phyloP scores from a whole-genome alignment of 1,284 basidiomycete genomes.

The Trichosporon sp. region DNA sequence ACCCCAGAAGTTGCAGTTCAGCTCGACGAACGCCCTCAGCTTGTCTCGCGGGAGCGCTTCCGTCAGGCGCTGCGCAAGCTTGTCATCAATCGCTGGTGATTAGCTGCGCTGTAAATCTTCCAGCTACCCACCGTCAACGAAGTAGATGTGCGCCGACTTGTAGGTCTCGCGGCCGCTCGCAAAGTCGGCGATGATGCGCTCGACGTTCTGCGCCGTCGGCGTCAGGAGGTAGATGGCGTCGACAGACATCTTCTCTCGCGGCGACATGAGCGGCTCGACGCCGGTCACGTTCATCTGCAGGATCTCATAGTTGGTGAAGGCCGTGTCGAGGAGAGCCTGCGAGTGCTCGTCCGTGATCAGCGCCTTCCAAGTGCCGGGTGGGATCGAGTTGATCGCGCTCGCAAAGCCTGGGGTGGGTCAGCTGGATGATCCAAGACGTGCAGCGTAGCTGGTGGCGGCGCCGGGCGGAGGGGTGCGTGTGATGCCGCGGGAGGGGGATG shows the following conservation, averaged over 20 bases:
- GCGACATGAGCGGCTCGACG: conserved; percentile 51
- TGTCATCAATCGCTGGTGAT: conserved; percentile 54
- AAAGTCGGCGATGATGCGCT: conserved; percentile 85
- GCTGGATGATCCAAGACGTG: not conserved
- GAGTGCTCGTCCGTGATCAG: conserved; percentile 92
- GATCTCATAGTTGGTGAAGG: conserved; percentile 89
- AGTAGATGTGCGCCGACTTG: conserved; percentile 85
- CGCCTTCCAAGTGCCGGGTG: conserved; percentile 86
- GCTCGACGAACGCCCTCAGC: conserved; percentile 68
- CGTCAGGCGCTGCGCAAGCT: conserved; percentile 67
- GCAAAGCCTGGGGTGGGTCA: conserved; percentile 38
- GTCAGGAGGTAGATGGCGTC: conserved; percentile 89
- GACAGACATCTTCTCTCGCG: conserved; percentile 44
- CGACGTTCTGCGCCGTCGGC: conserved; percentile 89
- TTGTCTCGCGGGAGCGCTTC: conserved; percentile 43
- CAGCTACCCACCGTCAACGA: conserved; percentile 74
- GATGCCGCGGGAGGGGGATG: not conserved
- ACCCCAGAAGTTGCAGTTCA: conserved; percentile 89
- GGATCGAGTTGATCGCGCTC: conserved; percentile 58
- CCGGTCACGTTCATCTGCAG: conserved; percentile 86
- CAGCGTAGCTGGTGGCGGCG: not conserved
- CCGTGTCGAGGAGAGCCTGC: conserved; percentile 74
- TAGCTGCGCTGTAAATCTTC: not conserved
- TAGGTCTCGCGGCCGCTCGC: conserved; percentile 65
- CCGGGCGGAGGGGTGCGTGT: not conserved